Percentiles rank a stretch among this genome's conserved stretches.
Evolutionary conservation across 805 yeast genomes (phyloP).

Genomic region (Nakazawaea laoshanensis): DNA sequence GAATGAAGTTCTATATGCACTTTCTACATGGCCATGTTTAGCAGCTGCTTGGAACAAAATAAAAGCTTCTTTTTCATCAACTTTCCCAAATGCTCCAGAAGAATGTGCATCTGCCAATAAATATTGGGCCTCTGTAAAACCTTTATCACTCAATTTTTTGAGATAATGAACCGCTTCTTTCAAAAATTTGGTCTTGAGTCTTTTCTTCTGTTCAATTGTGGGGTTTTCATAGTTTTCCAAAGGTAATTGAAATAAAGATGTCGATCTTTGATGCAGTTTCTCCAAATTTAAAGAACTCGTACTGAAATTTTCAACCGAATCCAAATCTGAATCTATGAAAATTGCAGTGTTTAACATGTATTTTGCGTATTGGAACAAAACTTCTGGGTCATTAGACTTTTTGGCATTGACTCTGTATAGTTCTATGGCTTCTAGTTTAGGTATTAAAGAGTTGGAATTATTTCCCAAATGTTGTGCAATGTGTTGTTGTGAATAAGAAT

Average conservation of each 20-base stretch:
- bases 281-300: not conserved
- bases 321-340: slow-evolving; percentile 32
- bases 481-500: slow-evolving; percentile 7
- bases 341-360: slow-evolving; percentile 83
- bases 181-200: slow-evolving; percentile 46
- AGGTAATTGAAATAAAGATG: too few species aligned
- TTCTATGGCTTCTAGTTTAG: slow-evolving; percentile 78
- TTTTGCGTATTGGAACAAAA: slow-evolving; percentile 87
- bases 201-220: slow-evolving; percentile 17
- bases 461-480: slow-evolving; percentile 10
- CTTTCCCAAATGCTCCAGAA: slow-evolving; percentile 75
- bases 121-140: slow-evolving; percentile 87
- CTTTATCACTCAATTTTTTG: slow-evolving; percentile 66
- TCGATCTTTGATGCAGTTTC: too few species aligned
- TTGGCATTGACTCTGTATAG: slow-evolving; percentile 81
- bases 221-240: not conserved
- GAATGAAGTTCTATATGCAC: slow-evolving; percentile 84
- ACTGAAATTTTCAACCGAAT: slow-evolving; percentile 1
- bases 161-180: slow-evolving; percentile 72
- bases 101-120: slow-evolving; percentile 84
- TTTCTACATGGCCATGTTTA: slow-evolving; percentile 86
- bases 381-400: slow-evolving; percentile 75
- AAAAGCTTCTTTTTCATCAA: slow-evolving; percentile 73
- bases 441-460: slow-evolving; percentile 37
- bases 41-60: slow-evolving; percentile 80